Conservation (phyloP, 768 basidiomycete genomes). For the Suillus bovinus region DNA sequence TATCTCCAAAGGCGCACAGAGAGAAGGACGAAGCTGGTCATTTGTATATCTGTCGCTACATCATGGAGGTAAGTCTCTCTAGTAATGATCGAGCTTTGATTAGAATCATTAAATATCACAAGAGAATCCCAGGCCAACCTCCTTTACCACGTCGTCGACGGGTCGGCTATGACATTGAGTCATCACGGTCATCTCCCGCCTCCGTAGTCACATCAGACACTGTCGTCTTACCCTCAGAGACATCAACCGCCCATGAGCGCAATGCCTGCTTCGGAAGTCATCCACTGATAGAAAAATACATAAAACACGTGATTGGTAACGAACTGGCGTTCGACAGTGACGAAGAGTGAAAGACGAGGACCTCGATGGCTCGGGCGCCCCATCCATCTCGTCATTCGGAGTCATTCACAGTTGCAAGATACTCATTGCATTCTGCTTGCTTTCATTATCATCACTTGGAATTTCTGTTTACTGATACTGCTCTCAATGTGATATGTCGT, state of each 20-base stretch:
- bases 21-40: conserved; percentile 11
- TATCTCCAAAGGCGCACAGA: conserved; percentile 21
- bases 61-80: conserved; percentile 21
- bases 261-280: background rate
- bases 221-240: background rate
- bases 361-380: background rate
- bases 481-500: background rate
- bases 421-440: background rate
- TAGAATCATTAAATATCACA: background rate
- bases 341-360: background rate
- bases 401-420: background rate
- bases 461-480: background rate
- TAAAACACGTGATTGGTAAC: background rate
- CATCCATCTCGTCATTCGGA: background rate
- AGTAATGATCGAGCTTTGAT: background rate
- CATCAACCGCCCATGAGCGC: background rate
- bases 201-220: conserved; percentile 1
- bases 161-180: background rate
- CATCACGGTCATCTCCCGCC: background rate
- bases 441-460: background rate
- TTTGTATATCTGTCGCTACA: conserved; percentile 24
- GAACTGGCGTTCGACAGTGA: background rate
- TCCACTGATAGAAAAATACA: background rate
- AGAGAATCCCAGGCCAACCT: conserved; percentile 32
- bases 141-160: conserved; percentile 17